These are phyloP conservation scores for Alternaria panax DNA, from an alignment of 2,329 filamentous ascomycete species.

Conservation along the genomic window DNA sequence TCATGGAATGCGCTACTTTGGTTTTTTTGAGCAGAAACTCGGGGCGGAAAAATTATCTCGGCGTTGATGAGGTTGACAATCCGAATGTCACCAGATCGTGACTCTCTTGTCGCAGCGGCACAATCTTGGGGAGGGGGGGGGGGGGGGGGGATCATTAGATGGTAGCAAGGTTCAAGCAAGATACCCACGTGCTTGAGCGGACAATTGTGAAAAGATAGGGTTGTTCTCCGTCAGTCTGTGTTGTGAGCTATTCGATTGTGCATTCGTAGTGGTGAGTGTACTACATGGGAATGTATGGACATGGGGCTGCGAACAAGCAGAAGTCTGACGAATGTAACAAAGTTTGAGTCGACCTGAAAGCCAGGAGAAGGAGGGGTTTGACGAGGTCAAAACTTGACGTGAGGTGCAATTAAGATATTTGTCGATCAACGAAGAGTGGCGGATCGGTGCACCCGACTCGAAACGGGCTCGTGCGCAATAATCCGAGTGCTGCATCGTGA, in stretches of 20 bases:
- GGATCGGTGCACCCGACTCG: slow-evolving; percentile 14
- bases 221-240: neutral
- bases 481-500: slow-evolving; percentile 25
- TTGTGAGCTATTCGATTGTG: neutral
- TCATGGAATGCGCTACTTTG: slow-evolving; percentile 3
- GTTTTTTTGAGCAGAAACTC: neutral
- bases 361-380: neutral
- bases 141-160: too few relatives aligned
- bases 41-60: slow-evolving; percentile 19
- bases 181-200: neutral
- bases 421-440: slow-evolving; percentile 25
- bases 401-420: slow-evolving; percentile 31
- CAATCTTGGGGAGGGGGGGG: slow-evolving; percentile 1
- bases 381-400: slow-evolving; percentile 13
- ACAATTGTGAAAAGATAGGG: neutral
- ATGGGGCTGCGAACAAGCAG: neutral
- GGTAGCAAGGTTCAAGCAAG: slow-evolving; percentile 6
- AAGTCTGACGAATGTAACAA: neutral
- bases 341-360: neutral
- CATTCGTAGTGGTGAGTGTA: neutral
- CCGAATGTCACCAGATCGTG: neutral
- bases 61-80: slow-evolving; percentile 21
- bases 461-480: slow-evolving; percentile 24
- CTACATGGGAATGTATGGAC: neutral
- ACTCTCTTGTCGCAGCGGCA: slow-evolving; percentile 5